A percentile compares a stretch with the other conserved stretches of the same genome.
phyloP scores from a whole-genome alignment of 805 yeast species.

The Yamadazyma paraphyllophila region DNA sequence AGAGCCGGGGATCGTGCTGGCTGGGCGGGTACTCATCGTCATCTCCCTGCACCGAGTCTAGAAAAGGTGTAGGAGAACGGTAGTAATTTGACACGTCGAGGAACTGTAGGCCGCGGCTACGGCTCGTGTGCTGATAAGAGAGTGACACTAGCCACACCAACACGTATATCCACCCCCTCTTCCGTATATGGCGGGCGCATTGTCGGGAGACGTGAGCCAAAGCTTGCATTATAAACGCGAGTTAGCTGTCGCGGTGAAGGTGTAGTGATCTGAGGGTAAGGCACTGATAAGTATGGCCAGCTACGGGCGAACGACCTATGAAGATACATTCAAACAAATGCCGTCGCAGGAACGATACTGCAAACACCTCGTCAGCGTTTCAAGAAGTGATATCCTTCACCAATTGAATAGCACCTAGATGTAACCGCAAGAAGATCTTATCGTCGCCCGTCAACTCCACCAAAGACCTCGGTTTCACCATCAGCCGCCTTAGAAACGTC shows the following conservation, averaged over 20 bases:
- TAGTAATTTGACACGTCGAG: not conserved
- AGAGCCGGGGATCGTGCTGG: no score
- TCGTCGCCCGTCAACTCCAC: slow-evolving; percentile 55
- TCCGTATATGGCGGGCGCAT: not conserved
- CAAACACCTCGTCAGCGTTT: no score
- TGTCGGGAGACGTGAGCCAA: not conserved
- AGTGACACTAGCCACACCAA: not conserved
- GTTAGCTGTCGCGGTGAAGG: no score
- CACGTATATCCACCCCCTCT: not conserved
- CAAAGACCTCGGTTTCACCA: slow-evolving; percentile 55
- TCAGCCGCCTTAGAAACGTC: slow-evolving; percentile 54
- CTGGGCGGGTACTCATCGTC: no score
- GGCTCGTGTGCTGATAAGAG: not conserved
- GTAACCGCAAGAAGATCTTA: slow-evolving; percentile 54
- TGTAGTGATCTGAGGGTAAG: no score
- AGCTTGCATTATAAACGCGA: not conserved
- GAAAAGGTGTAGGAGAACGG: not conserved
- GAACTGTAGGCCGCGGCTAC: not conserved
- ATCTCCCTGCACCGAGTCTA: not conserved
- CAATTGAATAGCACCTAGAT: slow-evolving; percentile 61
- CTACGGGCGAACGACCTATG: no score
- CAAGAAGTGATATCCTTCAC: slow-evolving; percentile 23
- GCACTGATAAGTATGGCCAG: no score
- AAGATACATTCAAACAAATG: no score
- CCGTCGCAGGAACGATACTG: no score